These are phyloP conservation scores for Kwoniella bestiolae DNA, from an alignment of 768 basidiomycete genomes.

Conservation along the genomic window DNA sequence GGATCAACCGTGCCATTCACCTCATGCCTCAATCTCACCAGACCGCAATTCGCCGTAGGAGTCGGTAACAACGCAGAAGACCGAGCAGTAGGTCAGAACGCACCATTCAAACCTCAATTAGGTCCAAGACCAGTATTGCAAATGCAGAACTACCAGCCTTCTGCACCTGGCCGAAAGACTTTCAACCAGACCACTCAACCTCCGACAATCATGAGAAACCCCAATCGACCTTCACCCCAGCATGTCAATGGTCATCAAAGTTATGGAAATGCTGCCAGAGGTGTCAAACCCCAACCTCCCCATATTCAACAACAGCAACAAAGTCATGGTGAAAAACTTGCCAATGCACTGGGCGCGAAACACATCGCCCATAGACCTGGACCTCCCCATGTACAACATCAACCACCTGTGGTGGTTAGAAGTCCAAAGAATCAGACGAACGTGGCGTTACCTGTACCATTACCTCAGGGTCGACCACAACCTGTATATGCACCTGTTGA, in stretches of 20 bases:
- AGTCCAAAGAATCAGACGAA: slow-evolving; percentile 12
- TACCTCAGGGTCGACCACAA: slow-evolving; percentile 2
- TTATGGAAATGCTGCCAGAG: slow-evolving; percentile 55
- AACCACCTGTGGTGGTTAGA: slow-evolving; percentile 5
- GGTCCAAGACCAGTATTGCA: slow-evolving; percentile 70
- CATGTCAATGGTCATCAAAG: slow-evolving; percentile 33
- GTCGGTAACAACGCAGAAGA: slow-evolving; percentile 56
- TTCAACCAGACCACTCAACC: slow-evolving; percentile 58
- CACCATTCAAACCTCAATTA: slow-evolving; percentile 70
- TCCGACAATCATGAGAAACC: slow-evolving; percentile 71
- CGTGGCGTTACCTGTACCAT: slow-evolving; percentile 13
- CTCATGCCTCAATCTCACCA: slow-evolving; percentile 83
- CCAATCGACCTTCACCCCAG: slow-evolving; percentile 48
- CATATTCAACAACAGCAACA: slow-evolving; percentile 4
- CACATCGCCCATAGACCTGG: slow-evolving; percentile 23
- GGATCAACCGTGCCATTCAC: slow-evolving; percentile 86
- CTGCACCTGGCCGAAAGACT: slow-evolving; percentile 59
- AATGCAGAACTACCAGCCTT: slow-evolving; percentile 71
- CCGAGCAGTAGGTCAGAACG: slow-evolving; percentile 32
- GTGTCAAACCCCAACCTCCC: slow-evolving; percentile 38
- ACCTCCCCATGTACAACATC: slow-evolving; percentile 7
- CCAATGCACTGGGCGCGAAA: slow-evolving; percentile 16
- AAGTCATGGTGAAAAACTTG: slow-evolving; percentile 21
- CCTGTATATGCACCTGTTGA: not conserved
- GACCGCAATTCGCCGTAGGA: slow-evolving; percentile 80